Evolutionary conservation across 1,284 basidiomycete genomes (phyloP).

Genomic region (Bondarzewia mesenterica): DNA sequence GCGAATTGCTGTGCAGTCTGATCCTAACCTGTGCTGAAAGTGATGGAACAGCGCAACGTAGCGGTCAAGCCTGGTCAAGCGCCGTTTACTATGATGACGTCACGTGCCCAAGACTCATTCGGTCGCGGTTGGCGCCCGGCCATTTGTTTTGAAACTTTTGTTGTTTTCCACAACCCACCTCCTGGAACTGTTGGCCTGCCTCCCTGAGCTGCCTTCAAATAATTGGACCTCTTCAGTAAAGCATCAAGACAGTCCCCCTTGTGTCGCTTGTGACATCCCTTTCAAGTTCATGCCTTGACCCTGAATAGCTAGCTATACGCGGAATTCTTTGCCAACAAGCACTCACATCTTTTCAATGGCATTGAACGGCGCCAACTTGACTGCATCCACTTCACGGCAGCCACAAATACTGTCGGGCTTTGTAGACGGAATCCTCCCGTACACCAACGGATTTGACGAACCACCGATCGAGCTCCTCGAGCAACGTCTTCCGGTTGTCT

Average conservation of each 20-base stretch:
- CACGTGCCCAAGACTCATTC: not conserved
- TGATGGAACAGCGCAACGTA: not conserved
- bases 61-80: not conserved
- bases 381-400: conserved; percentile 3
- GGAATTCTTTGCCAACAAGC: not conserved
- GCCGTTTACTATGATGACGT: not conserved
- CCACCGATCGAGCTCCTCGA: conserved; percentile 55
- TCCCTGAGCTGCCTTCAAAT: too few species aligned
- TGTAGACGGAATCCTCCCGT: conserved; percentile 8
- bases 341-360: conserved; percentile 2
- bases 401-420: conserved; percentile 1
- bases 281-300: too few species aligned
- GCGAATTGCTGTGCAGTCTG: too few species aligned
- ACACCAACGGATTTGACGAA: conserved; percentile 27
- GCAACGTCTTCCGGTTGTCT: conserved; percentile 67
- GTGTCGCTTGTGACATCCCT: too few species aligned
- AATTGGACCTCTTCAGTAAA: too few species aligned
- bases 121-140: too few species aligned
- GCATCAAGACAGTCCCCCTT: too few species aligned
- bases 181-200: too few species aligned
- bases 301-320: too few species aligned
- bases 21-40: too few species aligned
- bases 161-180: too few species aligned
- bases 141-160: not conserved
- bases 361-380: conserved; percentile 12